Conservation (phyloP, 2,329 filamentous ascomycete genomes). For the Zasmidium cellare region DNA sequence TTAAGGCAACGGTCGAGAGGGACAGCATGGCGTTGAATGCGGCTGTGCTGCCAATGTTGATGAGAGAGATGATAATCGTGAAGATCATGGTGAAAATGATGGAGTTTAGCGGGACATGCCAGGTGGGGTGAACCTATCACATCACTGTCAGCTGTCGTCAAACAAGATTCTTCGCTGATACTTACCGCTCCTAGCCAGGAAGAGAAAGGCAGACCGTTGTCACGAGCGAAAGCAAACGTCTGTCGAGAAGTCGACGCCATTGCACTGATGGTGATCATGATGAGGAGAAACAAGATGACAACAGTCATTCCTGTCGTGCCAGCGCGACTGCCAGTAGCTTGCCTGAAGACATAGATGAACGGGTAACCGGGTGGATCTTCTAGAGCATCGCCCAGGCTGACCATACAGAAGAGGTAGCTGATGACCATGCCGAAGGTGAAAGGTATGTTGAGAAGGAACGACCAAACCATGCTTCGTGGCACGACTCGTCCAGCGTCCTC, state of each 20-base stretch:
- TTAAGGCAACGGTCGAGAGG: constrained; percentile 33
- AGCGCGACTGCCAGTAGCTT: constrained; percentile 21
- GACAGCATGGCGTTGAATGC: constrained; percentile 39
- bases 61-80: constrained; percentile 34
- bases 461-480: constrained; percentile 29
- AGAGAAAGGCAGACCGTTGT: constrained; percentile 40
- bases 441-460: constrained; percentile 19
- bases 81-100: constrained; percentile 33
- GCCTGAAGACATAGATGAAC: constrained; percentile 30
- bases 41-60: constrained; percentile 36
- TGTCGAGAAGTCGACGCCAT: constrained; percentile 46
- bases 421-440: constrained; percentile 24
- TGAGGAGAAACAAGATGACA: constrained; percentile 24
- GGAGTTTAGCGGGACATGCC: constrained; percentile 37
- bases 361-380: constrained; percentile 16
- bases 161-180: not conserved
- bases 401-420: constrained; percentile 25
- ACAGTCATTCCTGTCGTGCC: constrained; percentile 22
- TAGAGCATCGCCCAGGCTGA: constrained; percentile 17
- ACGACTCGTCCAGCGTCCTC: constrained; percentile 29
- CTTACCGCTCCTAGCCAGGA: constrained; percentile 32
- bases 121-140: constrained; percentile 25
- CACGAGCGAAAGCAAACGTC: constrained; percentile 45
- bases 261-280: constrained; percentile 22
- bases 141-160: constrained; percentile 8